Evolutionary conservation across 768 basidiomycete species (phyloP).

Genomic region (Leccinum sublutescens): DNA sequence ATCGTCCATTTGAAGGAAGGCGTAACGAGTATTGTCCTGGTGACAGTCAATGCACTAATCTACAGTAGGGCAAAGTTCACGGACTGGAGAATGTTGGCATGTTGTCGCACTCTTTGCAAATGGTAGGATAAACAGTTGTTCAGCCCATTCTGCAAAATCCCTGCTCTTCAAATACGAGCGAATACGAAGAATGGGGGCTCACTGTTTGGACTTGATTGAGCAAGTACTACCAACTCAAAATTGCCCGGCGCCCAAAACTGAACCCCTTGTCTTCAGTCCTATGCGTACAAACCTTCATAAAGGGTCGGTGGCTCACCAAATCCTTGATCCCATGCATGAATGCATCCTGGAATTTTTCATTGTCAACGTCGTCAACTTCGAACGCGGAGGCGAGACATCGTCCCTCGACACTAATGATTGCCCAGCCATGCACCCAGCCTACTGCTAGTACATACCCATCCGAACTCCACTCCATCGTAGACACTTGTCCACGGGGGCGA

Average conservation of each 20-base stretch:
- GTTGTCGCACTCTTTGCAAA: slow-evolving; percentile 96
- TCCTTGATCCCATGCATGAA: slow-evolving; percentile 81
- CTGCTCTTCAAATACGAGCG: background rate
- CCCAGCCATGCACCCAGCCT: slow-evolving; percentile 90
- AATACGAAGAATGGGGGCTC: slow-evolving; percentile 16
- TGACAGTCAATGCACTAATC: slow-evolving; percentile 5
- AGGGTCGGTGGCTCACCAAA: slow-evolving; percentile 49
- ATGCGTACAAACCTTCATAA: background rate
- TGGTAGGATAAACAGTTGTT: slow-evolving; percentile 80
- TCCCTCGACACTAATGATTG: slow-evolving; percentile 85
- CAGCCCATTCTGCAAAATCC: slow-evolving; percentile 47
- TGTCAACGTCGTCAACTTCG: slow-evolving; percentile 65
- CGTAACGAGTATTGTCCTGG: slow-evolving; percentile 94
- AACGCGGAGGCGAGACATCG: slow-evolving; percentile 80
- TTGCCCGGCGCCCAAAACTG: slow-evolving; percentile 96
- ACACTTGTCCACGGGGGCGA: slow-evolving; percentile 59
- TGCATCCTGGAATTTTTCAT: slow-evolving; percentile 65
- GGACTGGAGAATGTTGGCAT: slow-evolving; percentile 85
- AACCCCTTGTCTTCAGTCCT: slow-evolving; percentile 2
- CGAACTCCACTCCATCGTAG: slow-evolving; percentile 83
- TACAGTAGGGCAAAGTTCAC: slow-evolving; percentile 26
- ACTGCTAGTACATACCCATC: slow-evolving; percentile 95
- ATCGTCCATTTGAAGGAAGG: slow-evolving; percentile 94
- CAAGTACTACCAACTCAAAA: slow-evolving; percentile 80
- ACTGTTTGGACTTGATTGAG: slow-evolving; percentile 55